Evolutionary conservation across 345 rosid genomes (phyloP), one percentile per base, ranked within the genome.

Genomic region (Sonneratia caseolaris): DNA sequence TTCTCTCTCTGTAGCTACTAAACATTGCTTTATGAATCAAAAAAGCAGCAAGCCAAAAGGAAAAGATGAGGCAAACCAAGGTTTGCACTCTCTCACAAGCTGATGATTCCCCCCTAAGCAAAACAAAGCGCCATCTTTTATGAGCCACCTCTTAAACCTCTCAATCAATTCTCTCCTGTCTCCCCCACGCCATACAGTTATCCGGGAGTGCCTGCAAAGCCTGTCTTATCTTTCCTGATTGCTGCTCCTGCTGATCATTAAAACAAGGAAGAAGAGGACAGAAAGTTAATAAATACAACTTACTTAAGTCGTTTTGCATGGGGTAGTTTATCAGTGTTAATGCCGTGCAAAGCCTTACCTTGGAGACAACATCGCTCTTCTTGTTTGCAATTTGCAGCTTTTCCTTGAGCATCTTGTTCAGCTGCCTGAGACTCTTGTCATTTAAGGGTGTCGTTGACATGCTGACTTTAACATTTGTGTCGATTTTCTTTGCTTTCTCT

Each of bases 331-430:
- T 24, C 3, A 7, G 6, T 19, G 42, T 8, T 42, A 15, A 21
- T 14, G 24, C 32, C 5, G 3, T 12, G 13, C 3, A 19, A 13
- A 43, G 11, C 9, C 19, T 68, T 45, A 68, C 53, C 55, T 10
- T 11, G 56, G 55, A 24, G 56, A 22, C 27, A 7, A 7, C 70
- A 43, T 48, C 15, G 22, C 48, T 36, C 37, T 70, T 24, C 7
- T 38, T 70, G n/a, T 67, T 61, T 12, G 71, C 18, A 7, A 48
- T 32, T 48, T 2, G 57, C 5, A 68, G 51, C 71, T 70, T 75
- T 70, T 75, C 70, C 65, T 70, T 75, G 32, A 69, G 53, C 73
- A 75, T 64, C 66, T 70, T 75, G 8, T 15, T 70, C 70, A 75
- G 53, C 73, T 75, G 70, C 65, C 73, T 38, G 38, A 70, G 73